phyloP scores from a whole-genome alignment of 495 filamentous ascomycete species.

The Endocarpon pusillum region DNA sequence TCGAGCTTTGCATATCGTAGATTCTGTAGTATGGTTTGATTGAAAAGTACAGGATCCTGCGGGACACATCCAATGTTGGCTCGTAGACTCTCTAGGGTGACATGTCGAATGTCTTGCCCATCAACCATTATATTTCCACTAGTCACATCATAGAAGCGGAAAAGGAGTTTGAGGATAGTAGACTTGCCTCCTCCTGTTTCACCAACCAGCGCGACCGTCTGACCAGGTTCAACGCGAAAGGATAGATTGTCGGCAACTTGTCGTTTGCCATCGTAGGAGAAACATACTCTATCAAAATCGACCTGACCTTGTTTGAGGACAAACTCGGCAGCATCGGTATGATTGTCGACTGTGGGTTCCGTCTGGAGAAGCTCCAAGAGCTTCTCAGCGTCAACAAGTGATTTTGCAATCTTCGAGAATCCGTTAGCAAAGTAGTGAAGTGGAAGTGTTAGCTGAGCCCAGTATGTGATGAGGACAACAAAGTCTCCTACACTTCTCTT shows the following conservation, averaged over 20 bases:
- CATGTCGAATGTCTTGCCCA: constrained; percentile 51
- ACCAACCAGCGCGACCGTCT: constrained; percentile 61
- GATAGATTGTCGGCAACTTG: constrained; percentile 45
- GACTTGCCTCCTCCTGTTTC: constrained; percentile 63
- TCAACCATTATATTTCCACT: constrained; percentile 52
- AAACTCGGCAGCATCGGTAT: constrained; percentile 36
- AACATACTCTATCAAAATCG: constrained; percentile 45
- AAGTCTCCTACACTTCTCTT: constrained; percentile 47
- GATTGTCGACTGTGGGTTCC: constrained; percentile 42
- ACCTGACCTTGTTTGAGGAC: constrained; percentile 38
- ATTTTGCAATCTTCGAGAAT: background rate
- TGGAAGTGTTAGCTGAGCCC: constrained; percentile 33
- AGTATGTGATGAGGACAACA: constrained; percentile 54
- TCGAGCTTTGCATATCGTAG: constrained; percentile 47
- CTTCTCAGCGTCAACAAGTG: constrained; percentile 11
- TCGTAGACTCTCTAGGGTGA: constrained; percentile 48
- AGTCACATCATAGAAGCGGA: constrained; percentile 52
- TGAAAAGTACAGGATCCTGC: constrained; percentile 49
- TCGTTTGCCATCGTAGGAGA: constrained; percentile 55
- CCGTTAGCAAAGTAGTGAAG: constrained; percentile 8
- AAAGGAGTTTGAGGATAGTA: constrained; percentile 54
- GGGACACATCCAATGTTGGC: constrained; percentile 56
- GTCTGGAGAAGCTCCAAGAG: constrained; percentile 25
- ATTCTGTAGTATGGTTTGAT: constrained; percentile 58
- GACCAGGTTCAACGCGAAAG: constrained; percentile 37